These are phyloP conservation scores for Termitomyces titanicus DNA, from an alignment of 768 basidiomycete species.

Conservation along the genomic window DNA sequence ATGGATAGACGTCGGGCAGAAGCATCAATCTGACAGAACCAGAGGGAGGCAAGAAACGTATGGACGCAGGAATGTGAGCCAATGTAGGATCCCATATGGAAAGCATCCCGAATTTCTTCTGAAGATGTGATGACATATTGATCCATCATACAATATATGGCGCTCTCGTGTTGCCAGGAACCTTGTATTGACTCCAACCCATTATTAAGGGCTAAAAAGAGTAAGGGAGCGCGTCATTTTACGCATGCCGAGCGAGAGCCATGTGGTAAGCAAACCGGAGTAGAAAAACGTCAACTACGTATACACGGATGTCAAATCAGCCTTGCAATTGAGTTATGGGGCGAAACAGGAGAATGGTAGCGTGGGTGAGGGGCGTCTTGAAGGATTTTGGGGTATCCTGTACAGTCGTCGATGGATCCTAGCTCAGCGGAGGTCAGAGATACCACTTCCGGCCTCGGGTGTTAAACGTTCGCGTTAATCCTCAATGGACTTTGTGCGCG, in stretches of 20 bases:
- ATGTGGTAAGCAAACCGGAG: neutral
- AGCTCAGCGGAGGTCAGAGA: constrained; percentile 7
- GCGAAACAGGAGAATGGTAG: constrained; percentile 2
- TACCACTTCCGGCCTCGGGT: neutral
- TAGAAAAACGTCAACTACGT: neutral
- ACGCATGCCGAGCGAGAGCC: neutral
- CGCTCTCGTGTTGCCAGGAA: neutral
- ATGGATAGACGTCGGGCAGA: neutral
- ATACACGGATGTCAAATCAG: neutral
- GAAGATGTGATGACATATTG: neutral
- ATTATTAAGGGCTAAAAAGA: neutral
- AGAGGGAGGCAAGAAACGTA: constrained; percentile 10
- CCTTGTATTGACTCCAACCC: neutral
- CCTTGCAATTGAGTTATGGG: neutral
- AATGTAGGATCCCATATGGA: neutral
- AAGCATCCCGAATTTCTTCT: neutral
- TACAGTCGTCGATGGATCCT: constrained; percentile 1
- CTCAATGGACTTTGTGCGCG: neutral
- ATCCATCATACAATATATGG: neutral
- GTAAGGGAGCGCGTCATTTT: neutral
- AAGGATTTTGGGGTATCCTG: neutral
- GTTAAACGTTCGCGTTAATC: too few species aligned
- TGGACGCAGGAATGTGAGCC: neutral
- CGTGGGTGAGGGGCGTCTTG: neutral
- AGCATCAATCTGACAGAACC: constrained; percentile 8